Percentiles rank a stretch among this genome's conserved stretches.
These are phyloP conservation scores for Geoglossum cookeanum DNA, from an alignment of 2,329 filamentous ascomycete species.

Conservation along the genomic window DNA sequence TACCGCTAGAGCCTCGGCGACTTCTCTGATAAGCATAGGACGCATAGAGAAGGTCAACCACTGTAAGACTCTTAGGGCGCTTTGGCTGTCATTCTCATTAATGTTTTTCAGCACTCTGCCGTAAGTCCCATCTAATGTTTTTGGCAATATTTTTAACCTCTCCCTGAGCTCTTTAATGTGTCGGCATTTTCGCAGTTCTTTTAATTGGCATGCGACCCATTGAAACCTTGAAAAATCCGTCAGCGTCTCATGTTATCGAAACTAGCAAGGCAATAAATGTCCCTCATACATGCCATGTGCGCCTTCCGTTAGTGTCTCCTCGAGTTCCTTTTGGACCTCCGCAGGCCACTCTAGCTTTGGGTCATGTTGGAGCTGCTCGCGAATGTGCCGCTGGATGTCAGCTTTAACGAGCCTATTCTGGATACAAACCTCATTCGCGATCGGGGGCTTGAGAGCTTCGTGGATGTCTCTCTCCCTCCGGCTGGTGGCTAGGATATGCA, in stretches of 20 bases:
- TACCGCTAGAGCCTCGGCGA: background rate
- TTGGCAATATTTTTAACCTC: slow-evolving; percentile 4
- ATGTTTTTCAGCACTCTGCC: slow-evolving; percentile 6
- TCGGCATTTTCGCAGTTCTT: slow-evolving; percentile 5
- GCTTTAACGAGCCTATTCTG: background rate
- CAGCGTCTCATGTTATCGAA: background rate
- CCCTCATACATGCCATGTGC: slow-evolving; percentile 7
- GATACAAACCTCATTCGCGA: background rate
- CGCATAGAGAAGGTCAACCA: background rate
- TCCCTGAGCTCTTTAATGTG: slow-evolving; percentile 2
- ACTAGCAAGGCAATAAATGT: background rate
- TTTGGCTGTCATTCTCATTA: background rate
- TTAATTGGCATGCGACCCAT: slow-evolving; percentile 9
- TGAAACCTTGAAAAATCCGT: slow-evolving; percentile 7
- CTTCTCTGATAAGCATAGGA: background rate
- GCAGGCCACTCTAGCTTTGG: background rate
- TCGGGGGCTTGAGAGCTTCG: background rate
- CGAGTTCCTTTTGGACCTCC: slow-evolving; percentile 4
- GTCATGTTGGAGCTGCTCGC: slow-evolving; percentile 1
- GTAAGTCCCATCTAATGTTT: slow-evolving; percentile 8
- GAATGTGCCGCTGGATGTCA: slow-evolving; percentile 5
- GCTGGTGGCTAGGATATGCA: background rate
- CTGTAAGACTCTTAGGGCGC: background rate
- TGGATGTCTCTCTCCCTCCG: background rate
- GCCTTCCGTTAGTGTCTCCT: background rate